Evolutionary conservation across 306 rosid genomes (phyloP), one percentile per base, ranked within the genome.

Genomic region (Potentilla sterilis): DNA sequence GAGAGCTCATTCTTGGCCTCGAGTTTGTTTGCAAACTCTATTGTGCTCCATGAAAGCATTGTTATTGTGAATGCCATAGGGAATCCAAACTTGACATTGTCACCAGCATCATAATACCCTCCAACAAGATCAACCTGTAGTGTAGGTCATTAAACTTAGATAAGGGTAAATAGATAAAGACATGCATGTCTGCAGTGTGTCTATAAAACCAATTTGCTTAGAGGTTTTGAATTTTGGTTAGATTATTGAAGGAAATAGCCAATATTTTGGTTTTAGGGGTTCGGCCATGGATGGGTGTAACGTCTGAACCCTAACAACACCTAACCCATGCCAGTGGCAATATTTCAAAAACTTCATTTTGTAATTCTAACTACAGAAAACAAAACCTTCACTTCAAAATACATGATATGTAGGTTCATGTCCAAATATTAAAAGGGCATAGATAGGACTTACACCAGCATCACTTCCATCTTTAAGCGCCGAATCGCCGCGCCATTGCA

Each of bases 31-130:
- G 28, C 13, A 70, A 83, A 88, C 69, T 89, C 96, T 48, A 90
- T 16, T 2, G 87, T 54, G 57, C 96, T 87, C 97, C 97, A 88
- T 65, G 93, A 83, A 42, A 90, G 81, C 93, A 87, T 87, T 0
- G 97, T 88, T 69, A 90, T 78, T 0, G 93, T 77, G 72, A 82
- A 92, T 6, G 93, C 96, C 80, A 92, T 52, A 6, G 97, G 92
- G 69, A 92, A 87, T 35, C 90, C 89, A 13, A 84, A 78, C 44
- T 92, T 92, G 0, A 82, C 52, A 21, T 90, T 89, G 84, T 92
- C 93, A 37, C 93, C 97, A 0, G 96, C 92, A 34, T 92, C 97
- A 9, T 92, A 89, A 65, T 92, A 89, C 22, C 97, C 97, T 3
- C 97, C 97, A 5, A 44, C 74, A 2, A 92, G 85, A 14, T 88